Percentiles rank a stretch among this genome's conserved stretches.
These are phyloP conservation scores for Ogataea dorogensis DNA, from an alignment of 805 yeast genomes.

Conservation along the genomic window DNA sequence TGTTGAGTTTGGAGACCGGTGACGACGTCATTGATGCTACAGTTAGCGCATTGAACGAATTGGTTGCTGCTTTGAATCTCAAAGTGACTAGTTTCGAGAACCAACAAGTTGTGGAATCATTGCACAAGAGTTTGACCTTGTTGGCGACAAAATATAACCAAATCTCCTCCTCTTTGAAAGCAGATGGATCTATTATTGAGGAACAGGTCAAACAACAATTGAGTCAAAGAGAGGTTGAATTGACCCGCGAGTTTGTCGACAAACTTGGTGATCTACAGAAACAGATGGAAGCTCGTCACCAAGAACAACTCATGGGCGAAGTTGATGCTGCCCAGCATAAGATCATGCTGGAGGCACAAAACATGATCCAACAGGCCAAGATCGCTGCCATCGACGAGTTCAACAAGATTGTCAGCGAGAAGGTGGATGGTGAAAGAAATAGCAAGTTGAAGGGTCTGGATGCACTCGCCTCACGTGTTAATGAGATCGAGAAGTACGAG, in stretches of 20 bases:
- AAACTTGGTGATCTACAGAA: slow-evolving; percentile 63
- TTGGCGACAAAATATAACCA: slow-evolving; percentile 25
- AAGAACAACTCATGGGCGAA: slow-evolving; percentile 57
- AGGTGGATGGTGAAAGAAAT: slow-evolving; percentile 71
- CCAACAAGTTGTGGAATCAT: slow-evolving; percentile 21
- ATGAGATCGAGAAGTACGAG: slow-evolving; percentile 55
- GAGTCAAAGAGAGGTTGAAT: slow-evolving; percentile 43
- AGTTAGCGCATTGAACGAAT: slow-evolving; percentile 36
- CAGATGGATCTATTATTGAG: slow-evolving; percentile 29
- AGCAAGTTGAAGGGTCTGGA: slow-evolving; percentile 72
- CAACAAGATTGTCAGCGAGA: slow-evolving; percentile 52
- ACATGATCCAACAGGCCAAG: slow-evolving; percentile 65
- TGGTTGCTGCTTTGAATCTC: slow-evolving; percentile 32
- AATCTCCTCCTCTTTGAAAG: slow-evolving; percentile 21
- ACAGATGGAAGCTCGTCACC: slow-evolving; percentile 58
- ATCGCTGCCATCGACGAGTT: slow-evolving; percentile 68
- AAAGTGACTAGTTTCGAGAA: slow-evolving; percentile 23
- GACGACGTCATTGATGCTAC: slow-evolving; percentile 36
- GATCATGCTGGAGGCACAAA: slow-evolving; percentile 68
- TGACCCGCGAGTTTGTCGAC: slow-evolving; percentile 56
- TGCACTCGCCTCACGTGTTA: slow-evolving; percentile 54
- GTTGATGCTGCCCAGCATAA: slow-evolving; percentile 64
- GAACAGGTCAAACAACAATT: slow-evolving; percentile 31
- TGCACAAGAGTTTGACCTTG: slow-evolving; percentile 22
- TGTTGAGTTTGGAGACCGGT: slow-evolving; percentile 30